Evolutionary conservation across 1,284 basidiomycete species (phyloP).

Genomic region (Cutaneotrichosporon cutaneum): DNA sequence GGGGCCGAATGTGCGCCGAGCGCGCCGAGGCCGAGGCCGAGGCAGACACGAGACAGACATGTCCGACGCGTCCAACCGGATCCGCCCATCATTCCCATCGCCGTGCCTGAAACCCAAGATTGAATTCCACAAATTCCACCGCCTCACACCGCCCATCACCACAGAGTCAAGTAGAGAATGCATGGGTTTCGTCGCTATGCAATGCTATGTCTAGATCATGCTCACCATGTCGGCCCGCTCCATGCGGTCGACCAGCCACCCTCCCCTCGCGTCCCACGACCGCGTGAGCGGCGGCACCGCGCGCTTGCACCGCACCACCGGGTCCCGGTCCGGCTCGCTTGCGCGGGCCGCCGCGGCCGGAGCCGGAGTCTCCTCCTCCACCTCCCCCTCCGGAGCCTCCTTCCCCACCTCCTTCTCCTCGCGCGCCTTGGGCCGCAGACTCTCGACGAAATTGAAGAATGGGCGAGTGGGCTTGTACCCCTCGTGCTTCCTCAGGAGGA

Average conservation of each 20-base stretch:
- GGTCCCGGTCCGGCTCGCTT: not conserved
- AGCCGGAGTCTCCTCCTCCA: not conserved
- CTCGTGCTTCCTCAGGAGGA: not conserved
- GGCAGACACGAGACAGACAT: no score
- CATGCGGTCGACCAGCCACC: slow-evolving; percentile 4
- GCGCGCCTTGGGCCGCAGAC: slow-evolving; percentile 2
- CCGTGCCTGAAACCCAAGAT: not conserved
- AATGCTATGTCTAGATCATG: not conserved
- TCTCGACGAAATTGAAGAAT: slow-evolving; percentile 15
- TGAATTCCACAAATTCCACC: no score
- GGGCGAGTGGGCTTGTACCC: slow-evolving; percentile 17
- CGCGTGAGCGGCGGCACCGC: slow-evolving; percentile 14
- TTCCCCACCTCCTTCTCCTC: not conserved
- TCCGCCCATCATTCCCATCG: no score
- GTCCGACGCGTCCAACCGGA: not conserved
- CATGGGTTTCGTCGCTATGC: not conserved
- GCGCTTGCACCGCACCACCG: not conserved
- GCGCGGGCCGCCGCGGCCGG: not conserved
- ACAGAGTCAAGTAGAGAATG: not conserved
- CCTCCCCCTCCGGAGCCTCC: not conserved
- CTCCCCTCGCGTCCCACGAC: slow-evolving; percentile 1
- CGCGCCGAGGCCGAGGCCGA: no score
- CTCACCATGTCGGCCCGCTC: slow-evolving; percentile 6
- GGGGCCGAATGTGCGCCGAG: no score
- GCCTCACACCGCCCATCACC: no score